Conservation (phyloP, 2,329 filamentous ascomycete species). For the Pseudopyrenochaeta lycopersici region DNA sequence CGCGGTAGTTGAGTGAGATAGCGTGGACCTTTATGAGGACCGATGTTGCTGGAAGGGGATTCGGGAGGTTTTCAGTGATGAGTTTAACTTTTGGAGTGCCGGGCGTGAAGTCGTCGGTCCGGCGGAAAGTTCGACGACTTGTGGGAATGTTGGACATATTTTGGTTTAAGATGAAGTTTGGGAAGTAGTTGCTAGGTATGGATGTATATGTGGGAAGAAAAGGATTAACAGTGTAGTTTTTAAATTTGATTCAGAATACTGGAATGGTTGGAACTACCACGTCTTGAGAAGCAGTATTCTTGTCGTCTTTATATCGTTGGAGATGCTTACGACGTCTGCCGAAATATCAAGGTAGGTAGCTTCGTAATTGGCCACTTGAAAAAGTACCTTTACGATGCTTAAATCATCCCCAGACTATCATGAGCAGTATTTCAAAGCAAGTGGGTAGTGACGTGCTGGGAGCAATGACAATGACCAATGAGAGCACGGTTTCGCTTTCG, state of each 20-base stretch:
- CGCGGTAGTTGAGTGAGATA: conserved; percentile 27
- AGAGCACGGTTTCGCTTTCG: neutral
- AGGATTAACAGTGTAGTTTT: neutral
- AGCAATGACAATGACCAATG: neutral
- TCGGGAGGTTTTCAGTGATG: conserved; percentile 5
- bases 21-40: conserved; percentile 22
- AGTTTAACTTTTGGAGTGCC: conserved; percentile 7
- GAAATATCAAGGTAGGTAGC: no score
- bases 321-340: no score
- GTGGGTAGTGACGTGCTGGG: neutral
- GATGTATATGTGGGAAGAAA: neutral
- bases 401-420: no score
- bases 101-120: conserved; percentile 2
- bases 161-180: neutral
- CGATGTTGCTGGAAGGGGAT: conserved; percentile 5
- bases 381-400: neutral
- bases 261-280: no score
- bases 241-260: no score
- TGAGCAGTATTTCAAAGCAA: neutral
- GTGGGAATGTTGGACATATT: conserved; percentile 3
- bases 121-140: conserved; percentile 9
- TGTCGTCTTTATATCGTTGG: no score
- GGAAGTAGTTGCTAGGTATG: neutral
- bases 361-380: no score
- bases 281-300: no score